Conservation (phyloP, 352 stramenopile species). For the Globisporangium paroecandrum region DNA sequence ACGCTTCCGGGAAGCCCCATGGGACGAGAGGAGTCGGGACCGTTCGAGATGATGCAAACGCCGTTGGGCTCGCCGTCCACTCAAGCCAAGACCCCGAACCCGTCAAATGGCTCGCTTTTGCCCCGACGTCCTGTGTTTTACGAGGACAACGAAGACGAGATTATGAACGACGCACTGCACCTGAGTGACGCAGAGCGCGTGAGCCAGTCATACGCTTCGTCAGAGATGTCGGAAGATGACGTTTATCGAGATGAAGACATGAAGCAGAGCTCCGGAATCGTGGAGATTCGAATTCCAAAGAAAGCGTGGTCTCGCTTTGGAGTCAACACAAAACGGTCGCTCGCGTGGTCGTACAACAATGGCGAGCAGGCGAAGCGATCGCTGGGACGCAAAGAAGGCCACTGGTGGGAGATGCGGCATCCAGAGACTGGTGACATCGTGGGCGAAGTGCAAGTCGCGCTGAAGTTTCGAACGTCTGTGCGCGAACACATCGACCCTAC, state of each 20-base stretch:
- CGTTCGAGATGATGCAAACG: conserved; percentile 69
- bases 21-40: conserved; percentile 44
- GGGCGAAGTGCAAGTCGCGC: conserved; percentile 73
- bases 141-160: conserved; percentile 37
- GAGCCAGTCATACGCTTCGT: conserved; percentile 68
- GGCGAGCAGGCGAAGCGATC: conserved; percentile 66
- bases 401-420: conserved; percentile 85
- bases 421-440: conserved; percentile 70
- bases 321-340: conserved; percentile 59
- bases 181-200: conserved; percentile 65
- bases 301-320: conserved; percentile 79
- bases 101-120: conserved; percentile 26
- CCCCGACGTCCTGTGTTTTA: conserved; percentile 44
- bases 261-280: conserved; percentile 40
- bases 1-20: conserved; percentile 43
- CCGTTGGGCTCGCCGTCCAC: conserved; percentile 41
- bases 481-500: conserved; percentile 49
- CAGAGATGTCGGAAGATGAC: conserved; percentile 46
- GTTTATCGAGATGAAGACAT: conserved; percentile 26
- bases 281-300: conserved; percentile 82
- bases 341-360: conserved; percentile 77
- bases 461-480: conserved; percentile 77
- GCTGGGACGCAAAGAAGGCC: conserved; percentile 64
- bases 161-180: conserved; percentile 37
- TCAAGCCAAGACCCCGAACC: conserved; percentile 6